Percentiles rank a stretch among this genome's conserved stretches.
phyloP scores from a whole-genome alignment of 2,329 filamentous ascomycete species.

The Colletotrichum nymphaeae region DNA sequence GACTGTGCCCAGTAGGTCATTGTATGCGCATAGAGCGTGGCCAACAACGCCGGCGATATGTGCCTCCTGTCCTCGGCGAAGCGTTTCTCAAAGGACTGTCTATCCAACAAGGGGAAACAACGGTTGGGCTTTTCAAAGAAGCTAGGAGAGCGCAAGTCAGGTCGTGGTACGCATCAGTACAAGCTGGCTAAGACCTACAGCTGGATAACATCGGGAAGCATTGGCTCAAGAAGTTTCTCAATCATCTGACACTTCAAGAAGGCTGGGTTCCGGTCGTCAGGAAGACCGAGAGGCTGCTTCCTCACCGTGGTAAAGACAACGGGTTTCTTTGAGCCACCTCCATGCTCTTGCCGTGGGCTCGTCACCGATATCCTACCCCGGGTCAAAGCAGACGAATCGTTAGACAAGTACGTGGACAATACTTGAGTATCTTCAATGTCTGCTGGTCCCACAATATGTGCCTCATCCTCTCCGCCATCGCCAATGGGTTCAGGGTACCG shows the following conservation, averaged over 20 bases:
- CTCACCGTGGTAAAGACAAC: conserved; percentile 60
- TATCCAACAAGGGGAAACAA: conserved; percentile 72
- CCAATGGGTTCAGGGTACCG: conserved; percentile 27
- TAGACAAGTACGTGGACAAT: conserved; percentile 56
- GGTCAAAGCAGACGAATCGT: conserved; percentile 19
- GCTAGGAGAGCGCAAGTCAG: conserved; percentile 42
- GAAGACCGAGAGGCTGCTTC: conserved; percentile 56
- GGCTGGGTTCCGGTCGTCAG: conserved; percentile 49
- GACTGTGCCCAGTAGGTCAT: conserved; percentile 68
- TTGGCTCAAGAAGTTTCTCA: conserved; percentile 69
- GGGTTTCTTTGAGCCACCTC: conserved; percentile 41
- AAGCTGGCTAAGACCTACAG: conserved; percentile 46
- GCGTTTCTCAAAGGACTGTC: conserved; percentile 61
- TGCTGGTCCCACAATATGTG: conserved; percentile 70
- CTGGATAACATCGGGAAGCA: conserved; percentile 60
- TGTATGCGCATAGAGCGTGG: conserved; percentile 68
- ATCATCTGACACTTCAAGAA: conserved; percentile 64
- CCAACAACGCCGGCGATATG: conserved; percentile 66
- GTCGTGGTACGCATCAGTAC: neutral
- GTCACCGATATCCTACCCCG: conserved; percentile 26
- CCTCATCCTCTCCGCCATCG: conserved; percentile 49
- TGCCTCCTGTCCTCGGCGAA: conserved; percentile 57
- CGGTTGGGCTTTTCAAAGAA: conserved; percentile 67
- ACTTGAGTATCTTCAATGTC: conserved; percentile 70
- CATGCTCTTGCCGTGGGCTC: conserved; percentile 12